phyloP scores from a whole-genome alignment of 768 basidiomycete genomes.

The Amanita thiersii region DNA sequence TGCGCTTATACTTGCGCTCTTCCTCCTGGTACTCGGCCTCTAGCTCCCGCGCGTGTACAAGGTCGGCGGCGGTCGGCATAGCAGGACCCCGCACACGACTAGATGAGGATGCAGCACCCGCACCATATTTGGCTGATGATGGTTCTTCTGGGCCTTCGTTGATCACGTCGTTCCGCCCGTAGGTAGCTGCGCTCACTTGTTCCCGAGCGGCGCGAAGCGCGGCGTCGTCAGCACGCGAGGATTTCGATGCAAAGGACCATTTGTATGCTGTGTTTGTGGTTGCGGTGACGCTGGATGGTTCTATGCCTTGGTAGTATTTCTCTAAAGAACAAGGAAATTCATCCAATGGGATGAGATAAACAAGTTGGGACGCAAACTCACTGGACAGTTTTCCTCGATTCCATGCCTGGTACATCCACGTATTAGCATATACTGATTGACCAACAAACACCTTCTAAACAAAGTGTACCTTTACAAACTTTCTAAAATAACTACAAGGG shows the following conservation, averaged over 20 bases:
- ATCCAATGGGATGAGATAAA: constrained; percentile 7
- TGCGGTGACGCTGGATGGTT: constrained; percentile 43
- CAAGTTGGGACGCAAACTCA: constrained; percentile 21
- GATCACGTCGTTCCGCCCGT: constrained; percentile 18
- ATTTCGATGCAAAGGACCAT: constrained; percentile 77
- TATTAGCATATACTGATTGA: too few relatives aligned
- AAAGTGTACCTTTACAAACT: constrained; percentile 71
- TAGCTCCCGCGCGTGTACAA: constrained; percentile 61
- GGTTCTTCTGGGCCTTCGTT: constrained; percentile 15
- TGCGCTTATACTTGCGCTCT: constrained; percentile 52
- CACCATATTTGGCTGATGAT: constrained; percentile 13
- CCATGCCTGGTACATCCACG: constrained; percentile 74
- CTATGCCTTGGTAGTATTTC: constrained; percentile 46
- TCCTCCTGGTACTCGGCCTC: constrained; percentile 40
- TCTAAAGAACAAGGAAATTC: constrained; percentile 10
- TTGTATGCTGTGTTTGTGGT: constrained; percentile 76
- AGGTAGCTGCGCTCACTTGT: constrained; percentile 46
- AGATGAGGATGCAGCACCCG: constrained; percentile 13
- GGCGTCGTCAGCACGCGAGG: constrained; percentile 46
- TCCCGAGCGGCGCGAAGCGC: constrained; percentile 53
- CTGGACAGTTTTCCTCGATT: constrained; percentile 70
- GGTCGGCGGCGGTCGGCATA: constrained; percentile 61
- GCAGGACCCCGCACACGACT: constrained; percentile 58
- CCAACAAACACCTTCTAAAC: too few relatives aligned
- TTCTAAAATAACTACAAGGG: constrained; percentile 72